A percentile compares a stretch with the other conserved stretches of the same genome.
Evolutionary conservation across 805 yeast species (phyloP).

Genomic region (Candida nonsorbophila): DNA sequence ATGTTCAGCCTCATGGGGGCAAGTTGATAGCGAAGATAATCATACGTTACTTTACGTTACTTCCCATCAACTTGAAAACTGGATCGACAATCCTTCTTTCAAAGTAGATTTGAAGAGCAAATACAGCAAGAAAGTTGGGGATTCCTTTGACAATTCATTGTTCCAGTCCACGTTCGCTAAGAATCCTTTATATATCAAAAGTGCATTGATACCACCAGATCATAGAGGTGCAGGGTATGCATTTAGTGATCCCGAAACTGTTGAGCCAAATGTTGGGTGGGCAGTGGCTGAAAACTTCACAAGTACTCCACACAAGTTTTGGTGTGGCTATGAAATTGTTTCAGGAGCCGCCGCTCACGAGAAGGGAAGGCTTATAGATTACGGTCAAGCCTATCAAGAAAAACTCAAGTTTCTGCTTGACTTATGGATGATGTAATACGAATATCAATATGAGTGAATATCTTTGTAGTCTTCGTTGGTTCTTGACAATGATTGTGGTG

Average conservation of each 20-base stretch:
- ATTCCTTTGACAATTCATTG: slow-evolving; percentile 1
- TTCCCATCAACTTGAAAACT: slow-evolving; percentile 30
- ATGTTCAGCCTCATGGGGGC: slow-evolving; percentile 36
- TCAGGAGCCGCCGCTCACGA: slow-evolving; percentile 15
- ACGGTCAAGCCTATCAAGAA: slow-evolving; percentile 7
- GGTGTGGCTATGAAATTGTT: slow-evolving; percentile 30
- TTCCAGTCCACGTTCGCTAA: slow-evolving; percentile 2
- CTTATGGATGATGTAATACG: slow-evolving; percentile 15
- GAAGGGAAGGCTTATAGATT: slow-evolving; percentile 15
- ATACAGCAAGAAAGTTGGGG: slow-evolving; percentile 8
- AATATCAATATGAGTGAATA: not conserved
- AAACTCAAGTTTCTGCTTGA: slow-evolving; percentile 15
- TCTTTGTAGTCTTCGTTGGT: no score
- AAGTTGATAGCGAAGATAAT: slow-evolving; percentile 19
- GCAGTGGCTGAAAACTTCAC: slow-evolving; percentile 11
- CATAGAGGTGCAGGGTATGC: slow-evolving; percentile 10
- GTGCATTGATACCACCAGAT: slow-evolving; percentile 20
- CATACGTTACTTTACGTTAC: slow-evolving; percentile 23
- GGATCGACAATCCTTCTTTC: slow-evolving; percentile 12
- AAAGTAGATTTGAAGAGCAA: slow-evolving; percentile 11
- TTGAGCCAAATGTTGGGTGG: slow-evolving; percentile 27
- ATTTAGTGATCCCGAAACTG: slow-evolving; percentile 10
- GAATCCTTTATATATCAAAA: slow-evolving; percentile 19
- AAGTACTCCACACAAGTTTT: slow-evolving; percentile 16
- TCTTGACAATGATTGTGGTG: no score